Conservation (phyloP, 2,329 filamentous ascomycete genomes). For the Xylaria sp. region DNA sequence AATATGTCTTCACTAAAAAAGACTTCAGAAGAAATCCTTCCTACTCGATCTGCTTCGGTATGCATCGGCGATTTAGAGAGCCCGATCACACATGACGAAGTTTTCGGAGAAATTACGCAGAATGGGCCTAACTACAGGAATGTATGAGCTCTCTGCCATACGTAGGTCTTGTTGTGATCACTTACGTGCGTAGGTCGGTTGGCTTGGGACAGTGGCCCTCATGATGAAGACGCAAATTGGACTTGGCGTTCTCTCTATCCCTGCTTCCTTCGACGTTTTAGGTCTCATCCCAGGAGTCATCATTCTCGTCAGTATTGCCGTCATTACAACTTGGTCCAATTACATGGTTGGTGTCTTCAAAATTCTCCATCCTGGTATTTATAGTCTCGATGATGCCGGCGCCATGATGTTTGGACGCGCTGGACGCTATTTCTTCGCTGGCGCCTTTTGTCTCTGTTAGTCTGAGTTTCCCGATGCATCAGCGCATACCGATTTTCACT, state of each 20-base stretch:
- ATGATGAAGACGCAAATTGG: constrained; percentile 60
- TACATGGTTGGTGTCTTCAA: constrained; percentile 64
- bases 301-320: constrained; percentile 52
- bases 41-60: not conserved
- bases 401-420: constrained; percentile 57
- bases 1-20: constrained; percentile 12
- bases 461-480: not conserved
- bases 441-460: constrained; percentile 50
- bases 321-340: constrained; percentile 60
- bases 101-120: constrained; percentile 51
- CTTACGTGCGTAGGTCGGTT: constrained; percentile 49
- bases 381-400: constrained; percentile 60
- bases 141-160: constrained; percentile 14
- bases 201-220: constrained; percentile 55
- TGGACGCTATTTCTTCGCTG: constrained; percentile 56
- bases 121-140: constrained; percentile 47
- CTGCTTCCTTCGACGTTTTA: constrained; percentile 56
- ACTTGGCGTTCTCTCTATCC: constrained; percentile 61
- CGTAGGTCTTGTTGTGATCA: not conserved
- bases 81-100: constrained; percentile 40
- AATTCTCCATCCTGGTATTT: constrained; percentile 59
- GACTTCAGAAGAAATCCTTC: not conserved
- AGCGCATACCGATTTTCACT: not conserved
- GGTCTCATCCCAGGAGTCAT: constrained; percentile 62
- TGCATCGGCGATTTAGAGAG: not conserved